Percentiles rank a stretch among this genome's conserved stretches.
phyloP scores from a whole-genome alignment of 805 yeast genomes.

The Sugiyamaella smithiae region DNA sequence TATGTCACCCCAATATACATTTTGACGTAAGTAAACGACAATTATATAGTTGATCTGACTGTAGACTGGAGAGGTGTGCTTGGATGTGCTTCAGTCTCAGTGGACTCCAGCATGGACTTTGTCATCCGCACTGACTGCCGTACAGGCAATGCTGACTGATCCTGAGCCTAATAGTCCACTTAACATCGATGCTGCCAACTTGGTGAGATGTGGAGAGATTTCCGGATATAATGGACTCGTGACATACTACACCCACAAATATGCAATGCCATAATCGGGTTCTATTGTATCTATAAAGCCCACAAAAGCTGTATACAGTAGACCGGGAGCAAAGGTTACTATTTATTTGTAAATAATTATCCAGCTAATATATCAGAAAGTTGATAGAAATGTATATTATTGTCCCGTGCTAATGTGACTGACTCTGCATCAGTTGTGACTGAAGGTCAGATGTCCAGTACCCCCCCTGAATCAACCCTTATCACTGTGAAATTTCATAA shows the following conservation, averaged over 20 bases:
- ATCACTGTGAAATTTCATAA: conserved; percentile 1
- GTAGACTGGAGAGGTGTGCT: conserved; percentile 39
- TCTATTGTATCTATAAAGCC: no score
- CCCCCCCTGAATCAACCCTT: conserved; percentile 8
- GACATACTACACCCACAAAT: conserved; percentile 29
- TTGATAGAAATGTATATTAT: no score
- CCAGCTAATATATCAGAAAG: no score
- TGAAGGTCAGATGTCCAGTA: no score
- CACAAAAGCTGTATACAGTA: no score
- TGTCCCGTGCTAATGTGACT: no score
- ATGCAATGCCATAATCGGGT: conserved; percentile 18
- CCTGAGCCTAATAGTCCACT: conserved; percentile 41
- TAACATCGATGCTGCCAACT: conserved; percentile 40
- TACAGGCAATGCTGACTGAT: conserved; percentile 35
- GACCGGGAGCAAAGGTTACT: no score
- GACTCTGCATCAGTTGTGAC: no score
- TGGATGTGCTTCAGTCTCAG: conserved; percentile 36
- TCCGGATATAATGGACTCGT: conserved; percentile 30
- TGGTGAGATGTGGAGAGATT: conserved; percentile 32
- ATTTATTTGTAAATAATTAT: no score
- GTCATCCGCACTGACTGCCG: conserved; percentile 36
- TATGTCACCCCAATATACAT: conserved; percentile 39
- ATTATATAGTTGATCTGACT: conserved; percentile 37
- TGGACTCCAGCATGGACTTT: conserved; percentile 44
- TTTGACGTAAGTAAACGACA: conserved; percentile 27